Conservation (phyloP, 768 basidiomycete species). For the Mycena vulgaris region DNA sequence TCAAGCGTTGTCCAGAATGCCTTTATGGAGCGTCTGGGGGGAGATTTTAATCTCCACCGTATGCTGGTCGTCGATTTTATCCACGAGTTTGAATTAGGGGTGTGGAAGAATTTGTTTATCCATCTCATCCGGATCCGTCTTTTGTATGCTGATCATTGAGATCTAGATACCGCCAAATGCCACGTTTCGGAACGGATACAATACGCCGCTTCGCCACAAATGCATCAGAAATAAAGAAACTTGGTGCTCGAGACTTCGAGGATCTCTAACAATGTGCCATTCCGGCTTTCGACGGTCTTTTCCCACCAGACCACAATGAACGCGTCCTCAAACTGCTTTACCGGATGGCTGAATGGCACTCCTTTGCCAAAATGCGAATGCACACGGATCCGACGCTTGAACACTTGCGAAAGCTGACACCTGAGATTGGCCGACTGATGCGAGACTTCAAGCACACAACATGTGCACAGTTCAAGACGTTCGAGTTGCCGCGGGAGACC, state of each 20-base stretch:
- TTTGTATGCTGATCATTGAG: conserved; percentile 37
- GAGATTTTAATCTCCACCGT: conserved; percentile 44
- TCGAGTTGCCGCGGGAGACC: conserved; percentile 48
- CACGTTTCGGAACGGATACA: conserved; percentile 36
- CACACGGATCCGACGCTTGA: conserved; percentile 51
- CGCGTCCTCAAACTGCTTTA: too few species aligned
- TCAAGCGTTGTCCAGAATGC: too few species aligned
- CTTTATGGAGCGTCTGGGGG: too few species aligned
- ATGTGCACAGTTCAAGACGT: conserved; percentile 41
- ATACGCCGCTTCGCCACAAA: conserved; percentile 47
- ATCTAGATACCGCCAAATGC: conserved; percentile 38
- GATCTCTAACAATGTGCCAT: conserved; percentile 53
- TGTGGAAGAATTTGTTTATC: too few species aligned
- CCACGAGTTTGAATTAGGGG: conserved; percentile 58
- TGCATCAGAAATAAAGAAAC: conserved; percentile 45
- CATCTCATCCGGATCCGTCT: conserved; percentile 56
- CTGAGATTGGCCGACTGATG: conserved; percentile 41
- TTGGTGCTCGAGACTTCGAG: conserved; percentile 49
- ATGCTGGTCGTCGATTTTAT: conserved; percentile 53
- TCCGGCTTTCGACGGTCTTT: conserved; percentile 51
- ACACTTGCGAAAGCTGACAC: conserved; percentile 40
- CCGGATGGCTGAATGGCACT: conserved; percentile 51
- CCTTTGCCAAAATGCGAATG: conserved; percentile 53
- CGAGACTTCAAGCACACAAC: conserved; percentile 46
- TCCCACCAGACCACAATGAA: too few species aligned